Base-by-base conservation (phyloP, 1,284 basidiomycete genomes). In the Pisolithus thermaeus region DNA sequence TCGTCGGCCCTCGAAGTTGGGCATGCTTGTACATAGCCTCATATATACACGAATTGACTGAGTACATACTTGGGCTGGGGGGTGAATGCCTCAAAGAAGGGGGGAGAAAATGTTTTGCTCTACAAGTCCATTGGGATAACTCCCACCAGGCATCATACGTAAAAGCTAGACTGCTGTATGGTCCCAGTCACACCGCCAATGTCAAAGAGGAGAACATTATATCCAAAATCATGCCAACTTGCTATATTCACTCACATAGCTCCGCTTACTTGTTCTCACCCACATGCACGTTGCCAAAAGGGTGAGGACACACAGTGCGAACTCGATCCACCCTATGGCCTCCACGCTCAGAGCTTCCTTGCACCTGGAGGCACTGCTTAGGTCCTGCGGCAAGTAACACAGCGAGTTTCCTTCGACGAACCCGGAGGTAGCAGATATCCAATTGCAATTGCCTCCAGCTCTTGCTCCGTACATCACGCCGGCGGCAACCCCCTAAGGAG, bases 271-370 rank as follows among this genome's bases (percentile, higher is more conserved):
- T 30, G 69, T 70, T 18, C 70, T 70, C 58, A 85, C 68, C 85
- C 86, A 89, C 55, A 80, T 57, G 56, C 81, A 75, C 12, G 86
- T 85, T 30, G 75, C 72, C 6, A 76, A 48, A 45, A 87, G 64
- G 9, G 83, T 81, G 52, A 83, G 49, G n/a, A 74, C 55, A 56
- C 81, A 84, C n/a, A 90, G 63, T n/a, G 73, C 76, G 56, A 87
- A 81, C 57, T 87, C 83, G 46, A 81, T 79, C 86, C 87, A 89
- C 6, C 84, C 84, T 23, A 89, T 62, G 1, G 81, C 82, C 65
- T 85, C 83, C 12, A 87, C 81, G 7, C 85, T 85, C 54, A 88
- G 68, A 3, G 77, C 78, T 63, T 88, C 80, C 56, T 83, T 75
- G 65, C 86, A 89, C 58, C 81, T 85, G 60, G 55, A 51, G 51